Base-by-base conservation (phyloP, 192 early-diverging fungal species). In the Dissophora globulifera region DNA sequence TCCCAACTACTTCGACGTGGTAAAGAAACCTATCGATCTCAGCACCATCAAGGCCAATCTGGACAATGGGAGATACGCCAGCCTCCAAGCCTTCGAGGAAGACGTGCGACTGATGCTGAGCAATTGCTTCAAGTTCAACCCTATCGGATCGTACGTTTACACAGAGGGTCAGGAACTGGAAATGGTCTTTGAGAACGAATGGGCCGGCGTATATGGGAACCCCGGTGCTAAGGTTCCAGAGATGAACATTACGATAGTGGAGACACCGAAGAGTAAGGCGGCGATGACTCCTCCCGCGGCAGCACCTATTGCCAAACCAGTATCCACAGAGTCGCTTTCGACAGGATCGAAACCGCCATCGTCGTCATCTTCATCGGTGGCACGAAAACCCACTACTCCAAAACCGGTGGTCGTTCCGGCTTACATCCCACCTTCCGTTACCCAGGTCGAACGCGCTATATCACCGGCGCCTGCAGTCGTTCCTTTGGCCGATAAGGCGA, bases 101-200 rank as follows among this genome's bases (percentile, higher is more conserved):
- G 86, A 89, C 50, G 61, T 88, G 11, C 66, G 78, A 33, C 49
- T 86, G 11, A 83, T 88, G 81, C 63, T 89, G 19, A 74, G 46
- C 62, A 89, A 89, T 50, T 89, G 88, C 51, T 84, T 69, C 45
- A 70, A 58, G 29, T 95, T 86, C 67, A 95, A 95, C 67, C 80
- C 66, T 13, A 78, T 82, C 2, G 82, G 80, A 46, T 81, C 85
- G 9, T 82, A 67, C 58, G 91, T 91, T 16, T 84, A 89, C 59
- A 83, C 85, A 22, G 84, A 90, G 58, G 88, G 90, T 0, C 64
- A 83, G 50, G 50, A 67, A 7, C 64, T 94, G 20, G 79, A 86
- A 16, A 65, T 63, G 1, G 54, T 74, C 10, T 89, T 90, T 64
- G 85, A 90, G 13, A 71, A 71, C 25, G 79, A 80, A 29, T 80